A percentile compares a stretch with the other conserved stretches of the same genome.
These are phyloP conservation scores for Candida andamanensis DNA, from an alignment of 805 yeast genomes.

Conservation along the genomic window DNA sequence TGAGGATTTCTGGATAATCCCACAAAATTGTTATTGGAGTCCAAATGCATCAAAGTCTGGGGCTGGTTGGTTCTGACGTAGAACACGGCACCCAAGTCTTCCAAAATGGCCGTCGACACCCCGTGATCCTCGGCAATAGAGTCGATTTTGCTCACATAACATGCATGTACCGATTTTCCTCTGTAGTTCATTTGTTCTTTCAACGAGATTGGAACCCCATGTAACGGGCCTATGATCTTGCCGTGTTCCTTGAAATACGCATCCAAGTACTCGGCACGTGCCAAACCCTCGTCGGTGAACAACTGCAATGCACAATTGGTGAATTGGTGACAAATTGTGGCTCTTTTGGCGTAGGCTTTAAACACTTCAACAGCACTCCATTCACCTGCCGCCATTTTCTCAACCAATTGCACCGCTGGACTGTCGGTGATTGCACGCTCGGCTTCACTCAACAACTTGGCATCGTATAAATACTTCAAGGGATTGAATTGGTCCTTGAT, in stretches of 20 bases:
- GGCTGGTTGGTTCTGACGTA: constrained; percentile 42
- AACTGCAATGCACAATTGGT: constrained; percentile 40
- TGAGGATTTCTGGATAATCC: constrained; percentile 36
- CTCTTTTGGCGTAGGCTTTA: constrained; percentile 40
- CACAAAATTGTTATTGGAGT: constrained; percentile 34
- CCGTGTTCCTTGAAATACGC: constrained; percentile 43
- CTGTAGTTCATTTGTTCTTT: constrained; percentile 44
- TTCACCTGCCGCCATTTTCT: constrained; percentile 28
- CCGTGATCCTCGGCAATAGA: constrained; percentile 27
- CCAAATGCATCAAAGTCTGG: constrained; percentile 42
- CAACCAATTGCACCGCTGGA: constrained; percentile 21
- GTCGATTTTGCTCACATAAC: constrained; percentile 32
- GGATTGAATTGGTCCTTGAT: constrained; percentile 31
- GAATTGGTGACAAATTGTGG: constrained; percentile 38
- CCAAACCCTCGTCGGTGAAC: constrained; percentile 56
- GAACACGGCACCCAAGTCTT: constrained; percentile 39
- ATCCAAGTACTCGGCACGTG: constrained; percentile 52
- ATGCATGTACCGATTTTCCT: constrained; percentile 33
- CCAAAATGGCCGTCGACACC: constrained; percentile 27
- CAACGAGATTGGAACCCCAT: constrained; percentile 61
- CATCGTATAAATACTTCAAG: constrained; percentile 28
- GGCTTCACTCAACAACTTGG: constrained; percentile 26
- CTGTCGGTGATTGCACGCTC: constrained; percentile 38
- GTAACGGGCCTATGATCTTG: constrained; percentile 54
- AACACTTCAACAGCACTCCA: constrained; percentile 32